Conservation (phyloP, 2,329 filamentous ascomycete species). For the Cercospora zeina region DNA sequence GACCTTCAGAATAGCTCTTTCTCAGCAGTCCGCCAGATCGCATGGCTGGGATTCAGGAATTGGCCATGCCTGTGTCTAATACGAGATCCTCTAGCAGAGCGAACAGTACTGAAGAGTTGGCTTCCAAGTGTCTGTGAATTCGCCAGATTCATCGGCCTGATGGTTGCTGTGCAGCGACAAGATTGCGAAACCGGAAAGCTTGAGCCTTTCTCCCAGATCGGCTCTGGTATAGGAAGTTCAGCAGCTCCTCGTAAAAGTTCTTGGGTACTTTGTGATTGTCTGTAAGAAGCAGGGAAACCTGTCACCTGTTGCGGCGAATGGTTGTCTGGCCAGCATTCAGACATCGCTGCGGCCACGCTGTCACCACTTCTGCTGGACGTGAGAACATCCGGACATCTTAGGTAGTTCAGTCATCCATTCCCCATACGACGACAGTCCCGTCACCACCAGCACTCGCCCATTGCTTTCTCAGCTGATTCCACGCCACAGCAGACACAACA, state of each 20-base stretch:
- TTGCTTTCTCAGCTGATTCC: conserved; percentile 49
- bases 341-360: conserved; percentile 46
- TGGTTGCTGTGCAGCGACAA: conserved; percentile 48
- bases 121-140: conserved; percentile 50
- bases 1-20: background rate
- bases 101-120: conserved; percentile 41
- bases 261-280: conserved; percentile 58
- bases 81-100: background rate
- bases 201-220: too few relatives aligned
- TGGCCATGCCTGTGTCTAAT: background rate
- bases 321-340: conserved; percentile 41
- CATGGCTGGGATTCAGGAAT: background rate
- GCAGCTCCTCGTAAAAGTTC: conserved; percentile 56
- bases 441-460: conserved; percentile 54
- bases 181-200: conserved; percentile 52
- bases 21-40: background rate
- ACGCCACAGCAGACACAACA: conserved; percentile 52
- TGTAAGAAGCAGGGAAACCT: conserved; percentile 4
- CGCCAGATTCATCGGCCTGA: conserved; percentile 52
- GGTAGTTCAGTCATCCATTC: conserved; percentile 27
- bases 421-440: conserved; percentile 45
- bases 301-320: conserved; percentile 22
- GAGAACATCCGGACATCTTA: background rate
- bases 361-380: background rate
- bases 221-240: conserved; percentile 32